Evolutionary conservation across 2,329 filamentous ascomycete genomes (phyloP), one percentile per base, ranked within the genome.

Genomic region (Xylariaceae sp.): DNA sequence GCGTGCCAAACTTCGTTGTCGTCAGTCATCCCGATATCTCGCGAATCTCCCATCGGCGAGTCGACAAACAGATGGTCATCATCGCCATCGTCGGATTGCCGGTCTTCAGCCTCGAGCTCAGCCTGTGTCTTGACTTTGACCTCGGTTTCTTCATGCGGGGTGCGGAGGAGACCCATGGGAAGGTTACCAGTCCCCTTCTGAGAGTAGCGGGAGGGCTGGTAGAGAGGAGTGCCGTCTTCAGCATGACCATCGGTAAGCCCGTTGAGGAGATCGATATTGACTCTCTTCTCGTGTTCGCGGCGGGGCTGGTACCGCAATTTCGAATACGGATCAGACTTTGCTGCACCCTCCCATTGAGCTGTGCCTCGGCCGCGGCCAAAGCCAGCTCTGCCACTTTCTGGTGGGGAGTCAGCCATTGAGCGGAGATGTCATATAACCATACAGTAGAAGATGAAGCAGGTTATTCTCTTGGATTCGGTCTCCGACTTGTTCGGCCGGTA

Each of bases 261-360:
- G 44, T 69, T 70, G 30, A 77, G 68, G 36, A 65, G 63, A 46
- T 77, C 72, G 43, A 71, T 68, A 44, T 77, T 75, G 50, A 77
- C 69, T 52, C 73, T 58, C 21, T 61, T 45, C 40, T 75, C 68
- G 38, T 57, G 53, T 29, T 64, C 57, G 23, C 56, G 55, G 38
- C 68, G 64, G 25, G 57, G 61, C 19, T 44, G 47, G 36, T 64
- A 63, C 38, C 67, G 65, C 31, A 40, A 37, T 35, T 57, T 53
- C 26, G 51, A 53, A 33, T 67, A 58, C 28, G 55, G 47, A 34
- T 59, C 63, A 21, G 37, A 4, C 45, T 47, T 36, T 39, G 46
- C 36, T 29, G 36, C 31, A 25, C n/a, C 32, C n/a, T 42, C 38
- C 18, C 38, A 38, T 15, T 43, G 40, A 31, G 35, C n/a, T n/a